Percentiles rank a stretch among this genome's conserved stretches.
Evolutionary conservation across 768 basidiomycete species (phyloP).

Genomic region (Hortiboletus campestris): DNA sequence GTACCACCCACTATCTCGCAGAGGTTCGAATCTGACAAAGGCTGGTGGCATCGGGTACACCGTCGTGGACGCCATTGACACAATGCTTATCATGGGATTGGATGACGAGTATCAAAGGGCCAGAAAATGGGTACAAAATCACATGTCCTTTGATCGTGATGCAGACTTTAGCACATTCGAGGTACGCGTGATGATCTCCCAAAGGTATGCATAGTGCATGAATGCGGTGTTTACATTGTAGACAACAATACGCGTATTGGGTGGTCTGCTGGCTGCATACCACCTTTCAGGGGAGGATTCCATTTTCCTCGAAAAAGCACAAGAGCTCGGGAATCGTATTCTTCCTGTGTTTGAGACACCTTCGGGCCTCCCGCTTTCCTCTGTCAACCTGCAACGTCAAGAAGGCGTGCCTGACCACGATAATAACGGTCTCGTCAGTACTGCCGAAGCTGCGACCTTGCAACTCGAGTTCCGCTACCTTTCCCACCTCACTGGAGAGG

Average conservation of each 20-base stretch:
- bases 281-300: conserved; percentile 68
- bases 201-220: not conserved
- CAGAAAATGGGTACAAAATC: conserved; percentile 68
- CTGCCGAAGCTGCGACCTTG: conserved; percentile 85
- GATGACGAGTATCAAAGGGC: conserved; percentile 76
- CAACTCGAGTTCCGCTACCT: conserved; percentile 92
- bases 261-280: conserved; percentile 85
- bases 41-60: conserved; percentile 88
- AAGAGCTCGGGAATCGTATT: conserved; percentile 84
- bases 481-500: conserved; percentile 72
- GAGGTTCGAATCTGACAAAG: conserved; percentile 73
- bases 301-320: conserved; percentile 72
- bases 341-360: conserved; percentile 80
- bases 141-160: conserved; percentile 74
- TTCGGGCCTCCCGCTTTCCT: conserved; percentile 77
- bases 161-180: conserved; percentile 88
- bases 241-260: conserved; percentile 92
- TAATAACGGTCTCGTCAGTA: conserved; percentile 62
- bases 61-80: conserved; percentile 85
- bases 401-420: conserved; percentile 60
- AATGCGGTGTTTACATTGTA: conserved; percentile 30
- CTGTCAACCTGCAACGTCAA: conserved; percentile 66
- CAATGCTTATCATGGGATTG: conserved; percentile 83
- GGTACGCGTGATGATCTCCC: conserved; percentile 41
- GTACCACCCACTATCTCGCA: conserved; percentile 78